Percentiles rank a stretch among this genome's conserved stretches.
Evolutionary conservation across 371 early-diverging fungal genomes (phyloP).

Genomic region (Mucor sp.): DNA sequence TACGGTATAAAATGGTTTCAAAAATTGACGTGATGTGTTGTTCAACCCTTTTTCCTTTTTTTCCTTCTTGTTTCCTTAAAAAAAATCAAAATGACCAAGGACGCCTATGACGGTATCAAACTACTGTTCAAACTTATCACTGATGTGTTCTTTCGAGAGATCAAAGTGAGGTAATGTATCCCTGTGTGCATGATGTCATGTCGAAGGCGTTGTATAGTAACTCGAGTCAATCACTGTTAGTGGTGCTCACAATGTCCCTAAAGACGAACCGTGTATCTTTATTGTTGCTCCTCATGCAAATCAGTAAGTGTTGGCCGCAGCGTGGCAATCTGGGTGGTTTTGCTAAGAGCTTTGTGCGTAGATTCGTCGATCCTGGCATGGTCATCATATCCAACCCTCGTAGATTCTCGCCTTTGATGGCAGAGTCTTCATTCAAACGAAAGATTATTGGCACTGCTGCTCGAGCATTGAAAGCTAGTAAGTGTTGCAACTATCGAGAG

Average conservation of each 20-base stretch:
- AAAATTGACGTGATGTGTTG: not conserved
- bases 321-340: not conserved
- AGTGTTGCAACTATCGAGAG: not conserved
- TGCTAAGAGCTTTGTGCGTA: not conserved
- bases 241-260: slow-evolving; percentile 75
- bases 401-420: slow-evolving; percentile 72
- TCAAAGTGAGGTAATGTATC: slow-evolving; percentile 43
- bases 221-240: slow-evolving; percentile 24
- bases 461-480: slow-evolving; percentile 59
- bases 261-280: slow-evolving; percentile 78
- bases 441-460: slow-evolving; percentile 73
- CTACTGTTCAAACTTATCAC: slow-evolving; percentile 36
- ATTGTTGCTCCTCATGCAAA: slow-evolving; percentile 88
- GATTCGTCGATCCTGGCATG: slow-evolving; percentile 81
- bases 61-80: not conserved
- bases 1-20: not conserved
- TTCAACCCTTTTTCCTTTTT: not conserved
- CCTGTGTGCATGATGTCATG: not conserved
- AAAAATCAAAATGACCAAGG: not conserved
- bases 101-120: slow-evolving; percentile 31
- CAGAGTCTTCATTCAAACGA: slow-evolving; percentile 72
- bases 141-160: slow-evolving; percentile 76
- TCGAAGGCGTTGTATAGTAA: not conserved
- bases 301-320: slow-evolving; percentile 52
- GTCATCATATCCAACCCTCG: slow-evolving; percentile 70